Base-by-base conservation (phyloP, 1,284 basidiomycete genomes). In the Irpex rosettiformis region DNA sequence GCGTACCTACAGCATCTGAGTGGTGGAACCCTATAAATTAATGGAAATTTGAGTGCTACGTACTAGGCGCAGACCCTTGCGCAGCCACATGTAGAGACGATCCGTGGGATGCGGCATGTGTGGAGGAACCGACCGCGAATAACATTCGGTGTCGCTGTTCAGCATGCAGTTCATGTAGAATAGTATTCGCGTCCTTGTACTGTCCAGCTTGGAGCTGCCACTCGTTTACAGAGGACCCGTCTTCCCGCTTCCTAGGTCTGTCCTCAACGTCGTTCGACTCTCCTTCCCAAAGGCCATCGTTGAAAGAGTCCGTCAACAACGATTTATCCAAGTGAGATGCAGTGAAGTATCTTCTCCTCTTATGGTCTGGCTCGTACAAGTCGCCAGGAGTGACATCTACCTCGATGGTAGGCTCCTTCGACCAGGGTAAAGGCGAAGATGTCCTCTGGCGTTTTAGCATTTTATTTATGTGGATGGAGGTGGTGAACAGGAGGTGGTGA, bases 381-480 rank as follows among this genome's bases (percentile, higher is more conserved):
- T 69, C 67, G 47, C 61, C 54, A 11, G 65, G 45, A 4, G 62
- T 58, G 42, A 37, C 18, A 22, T 69, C 63, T 47, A 62, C 58
- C 7, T 65, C 55, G 13, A 62, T 29, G 10, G 76, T 78, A 56
- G 62, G 48, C 28, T 72, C 75, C 29, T 78, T 70, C 1, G 75
- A 73, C 2, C 76, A 71, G 2, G 73, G 75, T 2, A 77, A 75
- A 11, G 83, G 85, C 6, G 84, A 83, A 16, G 69, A 65, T 13
- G 77, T 79, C 56, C 88, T 75, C 60, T 82, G 86, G 64, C 89
- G 79, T 69, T 91, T 91, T 63, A 90, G 73, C 88, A 90, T 91
- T 28, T 56, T 51, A 47, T 37, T 10, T 21, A 45, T 25, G 55
- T 18, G 18, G 37, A 18, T 27, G 48, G 18, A 7, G 24, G 54